Evolutionary conservation across 306 rosid genomes (phyloP), one percentile per base, ranked within the genome.

Genomic region (Astragalus glycyphyllos): DNA sequence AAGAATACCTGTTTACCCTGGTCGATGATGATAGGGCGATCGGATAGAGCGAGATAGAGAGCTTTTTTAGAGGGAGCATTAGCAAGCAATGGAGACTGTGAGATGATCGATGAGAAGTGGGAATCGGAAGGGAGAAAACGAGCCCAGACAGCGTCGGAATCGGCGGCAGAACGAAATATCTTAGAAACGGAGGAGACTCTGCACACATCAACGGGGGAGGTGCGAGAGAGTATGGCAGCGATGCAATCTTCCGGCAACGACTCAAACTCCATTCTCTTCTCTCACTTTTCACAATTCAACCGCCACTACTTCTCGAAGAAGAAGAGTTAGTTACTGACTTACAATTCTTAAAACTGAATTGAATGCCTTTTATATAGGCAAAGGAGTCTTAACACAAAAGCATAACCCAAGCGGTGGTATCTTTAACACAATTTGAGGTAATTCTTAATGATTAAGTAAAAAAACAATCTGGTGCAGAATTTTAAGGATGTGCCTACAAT

Each of bases 111-210:
- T 0, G 1, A 20, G 62, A 65, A 46, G 7, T 2, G 8, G 26
- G 20, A n/a, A 61, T 73, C 65, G 38, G 65, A 41, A 5, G 70
- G 82, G 44, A 79, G 75, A 44, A 79, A 79, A 6, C 14, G 7
- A 5, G 35, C 6, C 83, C 79, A 79, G 0, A 73, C 75, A 0
- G 13, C 34, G 5, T 79, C 75, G 2, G 79, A 79, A 1, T 58
- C 44, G 2, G 83, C 44, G 34, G 79, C 79, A 0, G 83, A 58
- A n/a, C 8, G 5, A 47, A 67, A 79, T 1, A 16, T 2, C 3
- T 31, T 73, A 0, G 79, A 79, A 66, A 73, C 60, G 0, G 59
- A 6, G 9, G 66, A 49, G 41, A 79, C 11, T 0, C 75, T 17
- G 4, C 71, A 42, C 0, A 8, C 70, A 4, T 79, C 83, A 0